Base-by-base conservation (phyloP, 805 yeast genomes). In the Wickerhamiella spandovensis region DNA sequence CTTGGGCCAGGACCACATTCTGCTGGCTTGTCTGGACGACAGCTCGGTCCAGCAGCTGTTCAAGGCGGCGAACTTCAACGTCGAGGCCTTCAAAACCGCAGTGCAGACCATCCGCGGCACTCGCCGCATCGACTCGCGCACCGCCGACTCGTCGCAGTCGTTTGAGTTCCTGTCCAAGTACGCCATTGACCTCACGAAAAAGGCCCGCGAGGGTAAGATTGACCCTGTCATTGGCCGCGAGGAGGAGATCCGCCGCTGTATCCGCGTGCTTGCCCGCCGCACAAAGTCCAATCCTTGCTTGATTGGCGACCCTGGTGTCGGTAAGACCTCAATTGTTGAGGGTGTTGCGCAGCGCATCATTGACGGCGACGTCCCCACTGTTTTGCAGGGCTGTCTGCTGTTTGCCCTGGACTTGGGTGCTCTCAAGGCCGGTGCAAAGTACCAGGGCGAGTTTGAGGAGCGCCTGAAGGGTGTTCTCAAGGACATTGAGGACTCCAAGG, bases 221-320 rank as follows among this genome's bases (percentile, higher is more conserved):
- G 98, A 92, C 67, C 98, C 98, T 3, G 98, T 92, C 43, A 92
- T 92, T 64, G 98, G 98, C 51, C 84, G 98, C 71, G 98, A 92
- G 67, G 98, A 92, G 68, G 98, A 92, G 70, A 92, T 92, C 58
- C 78, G 97, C 70, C 77, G 97, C 57, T 86, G 95, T 30, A 90
- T 92, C 53, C 78, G 97, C 54, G 95, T 92, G 2, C 74, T 92
- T 53, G 89, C 98, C n/a, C 82, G 98, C 71, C 80, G 98, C 70
- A 85, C 95, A 42, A 92, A 92, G 69, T 89, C 97, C 6, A 92
- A 92, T 64, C 95, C 97, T 15, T 92, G 95, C 60, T 71, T 92
- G 53, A 88, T 92, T 61, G 98, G 98, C 74, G 98, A 92, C 62
- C 96, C 98, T 42, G 98, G 98, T 79, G 97, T 92, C 49, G 98